phyloP scores from a whole-genome alignment of 2,329 filamentous ascomycete species.

The Apiospora kogelbergensis region DNA sequence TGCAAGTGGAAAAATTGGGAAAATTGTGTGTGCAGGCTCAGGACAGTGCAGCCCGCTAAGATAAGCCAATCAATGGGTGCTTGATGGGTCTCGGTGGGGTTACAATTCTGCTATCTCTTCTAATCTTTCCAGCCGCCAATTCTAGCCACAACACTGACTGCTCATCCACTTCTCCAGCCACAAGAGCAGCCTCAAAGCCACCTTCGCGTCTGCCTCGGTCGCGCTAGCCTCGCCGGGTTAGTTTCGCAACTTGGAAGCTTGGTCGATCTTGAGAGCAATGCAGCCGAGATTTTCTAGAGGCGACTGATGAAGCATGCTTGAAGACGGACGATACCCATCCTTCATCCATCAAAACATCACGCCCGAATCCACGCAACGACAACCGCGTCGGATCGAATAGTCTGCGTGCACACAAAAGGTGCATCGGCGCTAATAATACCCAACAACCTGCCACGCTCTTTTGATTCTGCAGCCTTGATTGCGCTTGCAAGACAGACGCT shows the following conservation, averaged over 20 bases:
- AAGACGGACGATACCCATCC: conserved; percentile 1
- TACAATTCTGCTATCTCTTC: background rate
- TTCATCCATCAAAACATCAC: conserved; percentile 7
- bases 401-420: background rate
- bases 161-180: background rate
- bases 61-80: background rate
- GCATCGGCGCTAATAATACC: background rate
- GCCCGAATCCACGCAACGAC: background rate
- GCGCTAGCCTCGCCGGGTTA: background rate
- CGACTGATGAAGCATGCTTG: conserved; percentile 2
- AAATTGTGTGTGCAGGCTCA: conserved; percentile 9
- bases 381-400: background rate
- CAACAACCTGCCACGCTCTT: background rate
- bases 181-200: background rate
- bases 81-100: background rate
- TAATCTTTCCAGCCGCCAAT: background rate
- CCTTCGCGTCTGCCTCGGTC: background rate
- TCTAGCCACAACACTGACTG: background rate
- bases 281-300: conserved; percentile 6
- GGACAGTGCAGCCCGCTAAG: conserved; percentile 7
- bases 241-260: background rate
- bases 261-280: background rate
- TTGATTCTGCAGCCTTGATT: conserved; percentile 16
- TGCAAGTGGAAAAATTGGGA: conserved; percentile 2
- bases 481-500: conserved; percentile 19